Evolutionary conservation across 345 rosid genomes (phyloP).

Genomic region (Eucalyptus virginea): DNA sequence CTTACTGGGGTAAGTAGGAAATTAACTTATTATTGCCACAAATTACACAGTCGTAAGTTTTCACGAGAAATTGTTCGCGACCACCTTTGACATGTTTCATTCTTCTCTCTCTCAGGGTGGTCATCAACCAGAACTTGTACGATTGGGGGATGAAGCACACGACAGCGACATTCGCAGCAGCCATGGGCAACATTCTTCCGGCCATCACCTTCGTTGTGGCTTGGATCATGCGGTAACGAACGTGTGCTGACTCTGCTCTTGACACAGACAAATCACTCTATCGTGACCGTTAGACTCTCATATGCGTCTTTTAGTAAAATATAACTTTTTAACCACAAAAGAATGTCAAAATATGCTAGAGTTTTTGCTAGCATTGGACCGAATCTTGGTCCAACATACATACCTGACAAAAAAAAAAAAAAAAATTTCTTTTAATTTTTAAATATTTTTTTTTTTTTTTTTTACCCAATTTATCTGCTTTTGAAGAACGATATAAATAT

Average conservation of each 20-base stretch:
- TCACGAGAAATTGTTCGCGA: too few relatives aligned
- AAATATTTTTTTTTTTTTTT: too few relatives aligned
- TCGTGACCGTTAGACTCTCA: background rate
- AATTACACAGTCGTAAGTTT: background rate
- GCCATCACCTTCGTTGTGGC: conserved; percentile 79
- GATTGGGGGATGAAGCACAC: conserved; percentile 73
- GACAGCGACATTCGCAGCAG: conserved; percentile 76
- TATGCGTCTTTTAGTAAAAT: background rate
- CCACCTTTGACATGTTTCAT: background rate
- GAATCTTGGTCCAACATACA: background rate
- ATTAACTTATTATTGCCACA: background rate
- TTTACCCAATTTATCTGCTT: background rate
- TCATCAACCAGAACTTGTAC: conserved; percentile 77
- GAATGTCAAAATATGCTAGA: background rate
- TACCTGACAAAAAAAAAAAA: rapidly evolving
- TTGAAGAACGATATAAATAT: background rate
- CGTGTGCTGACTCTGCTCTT: background rate
- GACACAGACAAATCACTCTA: background rate
- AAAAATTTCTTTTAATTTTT: too few relatives aligned
- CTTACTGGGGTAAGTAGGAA: conserved; percentile 47
- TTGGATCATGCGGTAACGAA: conserved; percentile 34
- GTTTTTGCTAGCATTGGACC: background rate
- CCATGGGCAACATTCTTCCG: conserved; percentile 78
- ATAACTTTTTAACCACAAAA: background rate
- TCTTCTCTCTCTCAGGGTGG: conserved; percentile 38